A percentile compares a stretch with the other conserved stretches of the same genome.
Evolutionary conservation across 768 basidiomycete species (phyloP).

Genomic region (Pulveroboletus ravenelii): DNA sequence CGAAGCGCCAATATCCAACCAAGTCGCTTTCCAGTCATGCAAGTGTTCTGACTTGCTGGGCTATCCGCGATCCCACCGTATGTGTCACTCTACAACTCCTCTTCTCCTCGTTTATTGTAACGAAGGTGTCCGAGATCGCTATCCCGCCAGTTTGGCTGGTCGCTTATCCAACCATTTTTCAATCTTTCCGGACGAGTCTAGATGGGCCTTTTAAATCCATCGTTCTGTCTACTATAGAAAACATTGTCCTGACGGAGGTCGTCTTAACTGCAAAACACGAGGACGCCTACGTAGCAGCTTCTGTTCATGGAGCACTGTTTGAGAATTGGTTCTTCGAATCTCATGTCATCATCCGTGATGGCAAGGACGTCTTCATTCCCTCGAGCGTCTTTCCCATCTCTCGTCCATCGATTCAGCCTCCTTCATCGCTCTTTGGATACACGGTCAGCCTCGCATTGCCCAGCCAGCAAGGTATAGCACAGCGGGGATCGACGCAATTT

Average conservation of each 20-base stretch:
- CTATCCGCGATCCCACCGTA: conserved; percentile 36
- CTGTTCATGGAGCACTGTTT: conserved; percentile 31
- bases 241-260: conserved; percentile 44
- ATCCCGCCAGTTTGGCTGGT: conserved; percentile 41
- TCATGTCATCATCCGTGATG: conserved; percentile 49
- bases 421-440: conserved; percentile 35
- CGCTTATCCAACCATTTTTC: conserved; percentile 35
- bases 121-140: conserved; percentile 30
- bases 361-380: conserved; percentile 35
- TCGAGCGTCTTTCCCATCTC: conserved; percentile 16
- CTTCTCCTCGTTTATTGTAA: conserved; percentile 19
- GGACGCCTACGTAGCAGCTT: conserved; percentile 45
- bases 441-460: conserved; percentile 62
- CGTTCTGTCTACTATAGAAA: conserved; percentile 22
- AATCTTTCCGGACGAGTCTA: conserved; percentile 10
- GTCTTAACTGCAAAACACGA: conserved; percentile 48
- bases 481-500: conserved; percentile 47
- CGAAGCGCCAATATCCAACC: conserved; percentile 11
- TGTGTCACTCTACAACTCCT: conserved; percentile 7
- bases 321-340: conserved; percentile 42
- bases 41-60: conserved; percentile 33
- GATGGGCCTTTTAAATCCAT: conserved; percentile 14
- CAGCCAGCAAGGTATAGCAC: conserved; percentile 63
- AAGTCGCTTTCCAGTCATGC: neutral
- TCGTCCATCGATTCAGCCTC: conserved; percentile 6